phyloP scores from a whole-genome alignment of 192 early-diverging fungal species.

The Coemansia umbellata region DNA sequence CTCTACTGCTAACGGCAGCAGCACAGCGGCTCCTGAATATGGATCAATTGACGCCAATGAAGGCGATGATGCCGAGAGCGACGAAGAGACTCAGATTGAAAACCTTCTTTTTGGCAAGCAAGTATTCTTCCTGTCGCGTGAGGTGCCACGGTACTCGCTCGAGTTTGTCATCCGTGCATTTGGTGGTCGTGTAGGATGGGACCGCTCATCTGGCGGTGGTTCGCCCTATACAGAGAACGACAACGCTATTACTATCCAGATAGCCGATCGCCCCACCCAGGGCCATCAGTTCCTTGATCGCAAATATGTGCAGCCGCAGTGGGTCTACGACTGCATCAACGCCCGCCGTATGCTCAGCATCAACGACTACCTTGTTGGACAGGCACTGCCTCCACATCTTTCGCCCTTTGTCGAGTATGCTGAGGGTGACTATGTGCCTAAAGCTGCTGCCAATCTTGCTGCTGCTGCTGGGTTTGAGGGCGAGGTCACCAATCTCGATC shows the following conservation, averaged over 20 bases:
- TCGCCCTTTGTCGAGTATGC: conserved; percentile 86
- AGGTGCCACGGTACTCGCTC: conserved; percentile 88
- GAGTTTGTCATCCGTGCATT: conserved; percentile 89
- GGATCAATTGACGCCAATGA: conserved; percentile 5
- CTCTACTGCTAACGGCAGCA: neutral
- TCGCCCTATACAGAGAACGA: conserved; percentile 78
- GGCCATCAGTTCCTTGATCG: conserved; percentile 60
- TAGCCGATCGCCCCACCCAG: conserved; percentile 77
- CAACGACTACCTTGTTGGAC: conserved; percentile 72
- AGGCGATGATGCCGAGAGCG: conserved; percentile 14
- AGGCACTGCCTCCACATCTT: conserved; percentile 84
- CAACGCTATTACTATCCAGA: conserved; percentile 83
- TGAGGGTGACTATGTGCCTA: conserved; percentile 86
- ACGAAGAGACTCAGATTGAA: conserved; percentile 27
- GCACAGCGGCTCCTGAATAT: conserved; percentile 20
- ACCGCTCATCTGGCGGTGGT: conserved; percentile 66
- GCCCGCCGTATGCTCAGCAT: conserved; percentile 65
- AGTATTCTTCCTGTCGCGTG: conserved; percentile 86
- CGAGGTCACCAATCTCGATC: conserved; percentile 59
- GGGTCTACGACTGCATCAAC: conserved; percentile 94
- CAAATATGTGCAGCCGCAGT: conserved; percentile 95
- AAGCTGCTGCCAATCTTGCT: conserved; percentile 46
- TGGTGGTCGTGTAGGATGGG: conserved; percentile 91
- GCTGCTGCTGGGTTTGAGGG: conserved; percentile 55
- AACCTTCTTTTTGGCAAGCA: conserved; percentile 58